A percentile compares a stretch with the other conserved stretches of the same genome.
These are phyloP conservation scores for Opeltia flavorubescens DNA, from an alignment of 495 filamentous ascomycete species.

Conservation along the genomic window DNA sequence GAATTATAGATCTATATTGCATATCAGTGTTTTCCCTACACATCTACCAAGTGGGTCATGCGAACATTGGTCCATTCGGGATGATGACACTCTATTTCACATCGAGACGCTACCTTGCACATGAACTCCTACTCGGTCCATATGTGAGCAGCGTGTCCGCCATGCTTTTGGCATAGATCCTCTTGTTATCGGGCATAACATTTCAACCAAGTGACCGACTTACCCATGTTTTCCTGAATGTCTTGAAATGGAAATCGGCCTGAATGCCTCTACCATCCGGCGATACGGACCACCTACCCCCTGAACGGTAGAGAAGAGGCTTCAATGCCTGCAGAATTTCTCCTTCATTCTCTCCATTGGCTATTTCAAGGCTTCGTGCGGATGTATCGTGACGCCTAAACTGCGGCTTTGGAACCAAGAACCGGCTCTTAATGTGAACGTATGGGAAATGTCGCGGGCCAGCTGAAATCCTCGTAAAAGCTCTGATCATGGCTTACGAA, in stretches of 20 bases:
- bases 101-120: slow-evolving; percentile 40
- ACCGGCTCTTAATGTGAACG: too few species aligned
- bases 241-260: slow-evolving; percentile 46
- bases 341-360: not conserved
- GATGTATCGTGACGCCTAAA: too few species aligned
- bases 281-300: slow-evolving; percentile 36
- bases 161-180: not conserved
- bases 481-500: too few species aligned
- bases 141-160: too few species aligned
- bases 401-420: too few species aligned
- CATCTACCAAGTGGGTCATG: too few species aligned
- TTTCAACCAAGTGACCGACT: slow-evolving; percentile 10
- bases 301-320: slow-evolving; percentile 6
- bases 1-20: slow-evolving; percentile 42
- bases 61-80: slow-evolving; percentile 52
- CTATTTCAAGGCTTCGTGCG: too few species aligned
- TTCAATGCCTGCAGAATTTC: not conserved
- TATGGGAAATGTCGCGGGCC: too few species aligned
- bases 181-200: slow-evolving; percentile 1
- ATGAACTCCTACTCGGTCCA: slow-evolving; percentile 40
- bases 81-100: slow-evolving; percentile 43
- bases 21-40: not conserved
- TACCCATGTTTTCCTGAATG: slow-evolving; percentile 49
- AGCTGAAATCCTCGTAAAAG: too few species aligned
- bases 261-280: slow-evolving; percentile 32